These are phyloP conservation scores for Aspergillus texensis DNA, from an alignment of 2,329 filamentous ascomycete genomes.

Conservation along the genomic window DNA sequence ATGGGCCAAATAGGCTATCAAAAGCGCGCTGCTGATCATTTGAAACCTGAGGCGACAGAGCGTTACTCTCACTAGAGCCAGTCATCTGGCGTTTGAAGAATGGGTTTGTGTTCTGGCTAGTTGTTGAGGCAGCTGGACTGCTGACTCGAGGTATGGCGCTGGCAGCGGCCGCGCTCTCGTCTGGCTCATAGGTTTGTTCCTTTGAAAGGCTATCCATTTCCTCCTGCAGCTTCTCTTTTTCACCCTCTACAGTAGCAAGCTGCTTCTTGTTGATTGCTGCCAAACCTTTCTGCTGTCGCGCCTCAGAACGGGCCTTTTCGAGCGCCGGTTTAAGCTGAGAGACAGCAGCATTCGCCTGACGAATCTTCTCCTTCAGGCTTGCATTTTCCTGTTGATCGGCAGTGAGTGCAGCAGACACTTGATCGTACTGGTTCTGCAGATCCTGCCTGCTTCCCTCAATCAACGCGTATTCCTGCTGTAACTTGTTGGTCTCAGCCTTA, in stretches of 20 bases:
- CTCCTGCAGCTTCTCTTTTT: constrained; percentile 81
- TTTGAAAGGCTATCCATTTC: constrained; percentile 72
- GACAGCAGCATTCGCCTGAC: constrained; percentile 78
- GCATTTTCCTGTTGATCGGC: constrained; percentile 88
- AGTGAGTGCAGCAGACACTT: constrained; percentile 73
- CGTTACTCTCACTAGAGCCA: constrained; percentile 48
- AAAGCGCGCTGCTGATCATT: constrained; percentile 68
- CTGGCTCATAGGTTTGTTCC: constrained; percentile 60
- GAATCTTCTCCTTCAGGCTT: constrained; percentile 83
- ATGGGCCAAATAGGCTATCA: constrained; percentile 82
- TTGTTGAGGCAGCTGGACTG: constrained; percentile 65
- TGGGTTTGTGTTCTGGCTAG: constrained; percentile 81
- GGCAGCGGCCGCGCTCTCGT: constrained; percentile 44
- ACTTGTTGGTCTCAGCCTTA: constrained; percentile 77
- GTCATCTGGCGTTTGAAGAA: constrained; percentile 76
- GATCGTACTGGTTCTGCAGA: constrained; percentile 78
- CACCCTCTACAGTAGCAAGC: constrained; percentile 81
- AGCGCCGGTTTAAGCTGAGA: constrained; percentile 83
- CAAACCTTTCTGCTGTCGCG: constrained; percentile 91
- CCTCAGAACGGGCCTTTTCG: constrained; percentile 89
- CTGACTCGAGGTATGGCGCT: constrained; percentile 56
- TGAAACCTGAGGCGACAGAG: constrained; percentile 48
- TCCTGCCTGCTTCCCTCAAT: constrained; percentile 81
- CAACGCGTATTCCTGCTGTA: constrained; percentile 81
- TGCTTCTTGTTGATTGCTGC: constrained; percentile 99